Percentiles rank a stretch among this genome's conserved stretches.
Evolutionary conservation across 495 filamentous ascomycete species (phyloP).

Genomic region (Penicillium parvum): DNA sequence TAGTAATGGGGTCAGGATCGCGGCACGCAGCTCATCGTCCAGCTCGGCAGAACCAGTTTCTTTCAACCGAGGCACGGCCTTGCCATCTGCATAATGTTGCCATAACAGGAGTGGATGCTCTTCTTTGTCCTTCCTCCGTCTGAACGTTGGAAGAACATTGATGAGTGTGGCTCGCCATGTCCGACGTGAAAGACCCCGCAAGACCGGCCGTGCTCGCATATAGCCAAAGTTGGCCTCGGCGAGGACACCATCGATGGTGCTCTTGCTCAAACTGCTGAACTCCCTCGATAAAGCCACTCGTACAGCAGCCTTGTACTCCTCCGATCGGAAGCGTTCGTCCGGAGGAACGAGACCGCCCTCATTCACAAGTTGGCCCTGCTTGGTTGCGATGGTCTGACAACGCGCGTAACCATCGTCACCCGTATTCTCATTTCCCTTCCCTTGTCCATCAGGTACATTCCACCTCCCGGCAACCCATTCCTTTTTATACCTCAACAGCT

Average conservation of each 20-base stretch:
- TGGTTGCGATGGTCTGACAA: neutral
- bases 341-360: conserved; percentile 45
- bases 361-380: too few relatives aligned
- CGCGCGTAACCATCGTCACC: conserved; percentile 11
- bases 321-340: conserved; percentile 70
- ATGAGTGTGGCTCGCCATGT: conserved; percentile 85
- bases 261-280: conserved; percentile 74
- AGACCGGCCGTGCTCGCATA: conserved; percentile 64
- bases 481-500: conserved; percentile 71
- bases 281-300: conserved; percentile 62
- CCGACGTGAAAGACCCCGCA: conserved; percentile 68
- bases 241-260: conserved; percentile 80
- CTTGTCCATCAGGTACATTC: conserved; percentile 42
- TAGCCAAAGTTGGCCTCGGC: conserved; percentile 91
- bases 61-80: conserved; percentile 55
- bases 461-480: conserved; percentile 73
- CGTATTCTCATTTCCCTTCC: conserved; percentile 9
- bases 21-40: conserved; percentile 69
- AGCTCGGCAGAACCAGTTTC: conserved; percentile 73
- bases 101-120: conserved; percentile 63
- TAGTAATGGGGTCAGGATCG: conserved; percentile 61
- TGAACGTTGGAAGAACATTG: conserved; percentile 65
- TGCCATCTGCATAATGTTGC: conserved; percentile 47
- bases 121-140: conserved; percentile 54
- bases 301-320: conserved; percentile 68